Conservation (phyloP, 2,329 filamentous ascomycete species). For the Nemania diffusa region DNA sequence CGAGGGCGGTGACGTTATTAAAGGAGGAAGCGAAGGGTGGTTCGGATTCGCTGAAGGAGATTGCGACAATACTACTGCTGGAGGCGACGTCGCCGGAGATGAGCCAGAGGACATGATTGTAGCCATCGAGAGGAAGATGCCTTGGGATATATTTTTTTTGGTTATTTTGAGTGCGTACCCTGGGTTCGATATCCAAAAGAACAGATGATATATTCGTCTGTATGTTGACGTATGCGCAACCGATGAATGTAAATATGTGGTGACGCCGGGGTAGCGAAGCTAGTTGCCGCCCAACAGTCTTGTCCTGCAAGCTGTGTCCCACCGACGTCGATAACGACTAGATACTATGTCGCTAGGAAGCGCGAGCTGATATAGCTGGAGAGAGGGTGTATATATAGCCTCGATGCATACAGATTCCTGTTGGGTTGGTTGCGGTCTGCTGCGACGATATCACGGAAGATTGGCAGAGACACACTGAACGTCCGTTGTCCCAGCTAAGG, state of each 20-base stretch:
- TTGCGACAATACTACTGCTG: slow-evolving; percentile 55
- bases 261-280: slow-evolving; percentile 31
- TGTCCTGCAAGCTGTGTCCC: slow-evolving; percentile 49
- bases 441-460: slow-evolving; percentile 23
- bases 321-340: slow-evolving; percentile 33
- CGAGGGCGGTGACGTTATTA: slow-evolving; percentile 66
- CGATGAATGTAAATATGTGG: slow-evolving; percentile 18
- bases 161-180: slow-evolving; percentile 46
- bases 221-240: slow-evolving; percentile 28
- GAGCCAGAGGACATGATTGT: slow-evolving; percentile 68
- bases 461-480: slow-evolving; percentile 15
- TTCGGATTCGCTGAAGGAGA: slow-evolving; percentile 59
- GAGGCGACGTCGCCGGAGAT: slow-evolving; percentile 64
- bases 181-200: slow-evolving; percentile 37
- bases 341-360: slow-evolving; percentile 15
- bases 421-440: slow-evolving; percentile 12
- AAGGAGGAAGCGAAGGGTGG: slow-evolving; percentile 65
- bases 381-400: slow-evolving; percentile 28
- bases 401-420: slow-evolving; percentile 19
- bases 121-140: slow-evolving; percentile 56
- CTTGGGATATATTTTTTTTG: slow-evolving; percentile 37
- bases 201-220: slow-evolving; percentile 19
- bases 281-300: slow-evolving; percentile 46
- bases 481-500: slow-evolving; percentile 15
- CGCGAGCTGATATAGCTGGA: slow-evolving; percentile 13